phyloP scores from a whole-genome alignment of 2,329 filamentous ascomycete species.

The Leptographium flavum region DNA sequence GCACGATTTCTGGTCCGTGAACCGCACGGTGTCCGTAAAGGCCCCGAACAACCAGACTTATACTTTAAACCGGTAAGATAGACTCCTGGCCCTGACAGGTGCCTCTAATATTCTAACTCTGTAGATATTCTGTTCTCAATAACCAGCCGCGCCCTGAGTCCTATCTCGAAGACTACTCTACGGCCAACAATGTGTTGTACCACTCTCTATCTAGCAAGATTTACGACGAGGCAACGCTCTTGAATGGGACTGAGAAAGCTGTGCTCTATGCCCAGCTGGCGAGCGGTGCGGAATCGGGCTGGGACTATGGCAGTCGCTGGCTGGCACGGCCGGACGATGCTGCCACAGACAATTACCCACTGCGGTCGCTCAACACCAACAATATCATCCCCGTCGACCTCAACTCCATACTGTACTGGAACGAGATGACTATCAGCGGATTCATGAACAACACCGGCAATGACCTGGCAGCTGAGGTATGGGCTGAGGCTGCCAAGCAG shows the following conservation, averaged over 20 bases:
- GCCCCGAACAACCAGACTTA: constrained; percentile 31
- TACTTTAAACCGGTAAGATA: constrained; percentile 37
- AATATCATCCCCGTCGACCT: constrained; percentile 49
- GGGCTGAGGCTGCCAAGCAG: constrained; percentile 31
- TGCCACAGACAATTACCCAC: constrained; percentile 42
- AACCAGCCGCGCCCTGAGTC: constrained; percentile 54
- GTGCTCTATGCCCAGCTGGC: constrained; percentile 48
- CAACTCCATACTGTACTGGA: constrained; percentile 54
- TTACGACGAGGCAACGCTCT: constrained; percentile 34
- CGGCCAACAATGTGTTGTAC: constrained; percentile 51
- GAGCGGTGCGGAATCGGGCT: constrained; percentile 50
- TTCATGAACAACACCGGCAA: constrained; percentile 40
- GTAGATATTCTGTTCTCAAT: constrained; percentile 45
- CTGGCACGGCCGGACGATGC: constrained; percentile 42
- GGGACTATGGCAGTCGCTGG: constrained; percentile 50
- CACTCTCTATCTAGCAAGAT: constrained; percentile 42
- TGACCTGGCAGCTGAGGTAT: constrained; percentile 30
- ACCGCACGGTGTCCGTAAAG: constrained; percentile 41
- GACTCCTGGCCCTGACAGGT: too few species aligned
- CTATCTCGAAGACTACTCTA: constrained; percentile 50
- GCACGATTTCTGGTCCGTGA: constrained; percentile 46
- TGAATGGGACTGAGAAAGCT: constrained; percentile 37
- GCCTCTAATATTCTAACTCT: too few species aligned
- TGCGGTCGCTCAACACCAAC: constrained; percentile 46
- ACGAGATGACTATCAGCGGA: constrained; percentile 42